Percentiles rank a stretch among this genome's conserved stretches.
These are phyloP conservation scores for Kuraishia ogatae DNA, from an alignment of 805 yeast genomes.

Conservation along the genomic window DNA sequence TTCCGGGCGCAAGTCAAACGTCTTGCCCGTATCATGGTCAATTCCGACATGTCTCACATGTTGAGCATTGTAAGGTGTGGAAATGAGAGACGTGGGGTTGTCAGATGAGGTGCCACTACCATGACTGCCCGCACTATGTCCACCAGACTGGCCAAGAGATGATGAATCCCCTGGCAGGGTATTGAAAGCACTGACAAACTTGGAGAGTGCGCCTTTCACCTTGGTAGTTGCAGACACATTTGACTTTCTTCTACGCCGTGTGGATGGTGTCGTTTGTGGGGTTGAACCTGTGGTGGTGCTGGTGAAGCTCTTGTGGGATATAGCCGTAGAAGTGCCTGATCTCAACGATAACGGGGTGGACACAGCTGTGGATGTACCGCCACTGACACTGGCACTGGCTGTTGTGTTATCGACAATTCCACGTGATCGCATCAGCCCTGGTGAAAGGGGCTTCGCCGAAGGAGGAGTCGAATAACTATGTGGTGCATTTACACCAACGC, in stretches of 20 bases:
- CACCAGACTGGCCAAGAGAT: slow-evolving; percentile 6
- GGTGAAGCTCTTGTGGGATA: neutral
- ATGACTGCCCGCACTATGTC: slow-evolving; percentile 2
- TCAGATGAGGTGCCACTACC: slow-evolving; percentile 4
- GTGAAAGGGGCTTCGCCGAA: neutral
- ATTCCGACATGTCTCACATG: slow-evolving; percentile 93
- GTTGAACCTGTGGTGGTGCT: neutral
- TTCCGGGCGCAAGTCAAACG: slow-evolving; percentile 86
- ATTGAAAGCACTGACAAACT: slow-evolving; percentile 25
- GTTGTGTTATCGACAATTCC: neutral
- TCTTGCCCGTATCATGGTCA: slow-evolving; percentile 75
- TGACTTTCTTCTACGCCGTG: slow-evolving; percentile 29
- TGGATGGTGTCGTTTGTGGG: neutral
- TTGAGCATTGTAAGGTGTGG: slow-evolving; percentile 86
- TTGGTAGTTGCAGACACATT: slow-evolving; percentile 20
- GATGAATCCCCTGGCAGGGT: slow-evolving; percentile 5
- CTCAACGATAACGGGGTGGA: slow-evolving; percentile 1
- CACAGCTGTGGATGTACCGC: neutral
- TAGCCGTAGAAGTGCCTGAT: neutral
- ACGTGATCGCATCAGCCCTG: neutral
- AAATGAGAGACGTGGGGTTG: slow-evolving; percentile 40
- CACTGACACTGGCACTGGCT: neutral
- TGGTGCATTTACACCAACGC: neutral
- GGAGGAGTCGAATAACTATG: neutral
- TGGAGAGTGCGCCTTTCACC: slow-evolving; percentile 51